Base-by-base conservation (phyloP, 2,329 filamentous ascomycete species). In the Neofusicoccum parvum region DNA sequence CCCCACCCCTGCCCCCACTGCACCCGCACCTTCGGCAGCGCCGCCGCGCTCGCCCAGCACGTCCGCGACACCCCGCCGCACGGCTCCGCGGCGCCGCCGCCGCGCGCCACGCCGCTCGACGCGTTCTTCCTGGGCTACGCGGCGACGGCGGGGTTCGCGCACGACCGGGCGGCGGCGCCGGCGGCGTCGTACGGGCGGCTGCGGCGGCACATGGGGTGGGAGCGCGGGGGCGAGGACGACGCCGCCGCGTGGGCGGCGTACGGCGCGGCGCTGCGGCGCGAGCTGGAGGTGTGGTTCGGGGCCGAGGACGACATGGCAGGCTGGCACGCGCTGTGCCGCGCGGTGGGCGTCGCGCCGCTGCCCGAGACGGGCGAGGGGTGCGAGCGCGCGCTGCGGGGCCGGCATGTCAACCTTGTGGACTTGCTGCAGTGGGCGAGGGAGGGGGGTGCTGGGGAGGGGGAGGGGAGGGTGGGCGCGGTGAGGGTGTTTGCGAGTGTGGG, bases 341-440 rank as follows among this genome's bases (percentile, higher is more conserved):
- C 68, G 10, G 66, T 68, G 49, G 65, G 68, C 53, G 34, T 68
- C 11, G 53, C 63, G 64, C 67, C 65, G 34, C 58, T 43, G 46
- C 67, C 65, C 17, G 58, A 51, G 12, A 20, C 23, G 20, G 39
- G 12, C 6, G 10, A 10, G 9, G 37, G 9, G n/a, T 58, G 54
- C 11, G 27, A 36, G 54, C 11, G 27, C 4, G 54, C 54, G 37
- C 11, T 58, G 54, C 9, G 54, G 14, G 54, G 64, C 20, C 68
- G 62, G 17, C 68, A 69, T 46, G 67, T 69, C 37, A 69, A 68
- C 32, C 67, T 69, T 14, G 63, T 69, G 27, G 68, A 69, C 63
- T 45, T 69, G 17, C 50, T 69, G 60, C 60, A 65, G 43, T 69
- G 67, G 67, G 67, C 62, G 41, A 58, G 68, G 39, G n/a, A 62